These are phyloP conservation scores for Apiospora rasikravindrae DNA, from an alignment of 2,329 filamentous ascomycete species.

Conservation along the genomic window DNA sequence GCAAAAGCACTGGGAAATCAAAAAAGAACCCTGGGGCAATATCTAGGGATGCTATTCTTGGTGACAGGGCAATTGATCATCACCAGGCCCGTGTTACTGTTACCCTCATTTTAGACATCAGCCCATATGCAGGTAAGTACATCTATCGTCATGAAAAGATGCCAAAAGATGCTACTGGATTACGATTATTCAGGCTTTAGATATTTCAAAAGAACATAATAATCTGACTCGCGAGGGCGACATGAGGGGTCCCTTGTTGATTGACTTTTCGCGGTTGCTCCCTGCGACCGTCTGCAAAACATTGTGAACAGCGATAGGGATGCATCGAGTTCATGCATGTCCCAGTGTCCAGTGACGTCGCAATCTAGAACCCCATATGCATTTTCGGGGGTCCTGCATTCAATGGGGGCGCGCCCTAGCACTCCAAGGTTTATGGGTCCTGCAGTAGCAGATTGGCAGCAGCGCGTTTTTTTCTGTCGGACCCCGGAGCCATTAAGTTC, in stretches of 20 bases:
- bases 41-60: constrained; percentile 3
- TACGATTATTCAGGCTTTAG: neutral
- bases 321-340: constrained; percentile 3
- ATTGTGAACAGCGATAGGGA: neutral
- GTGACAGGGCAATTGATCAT: neutral
- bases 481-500: constrained; percentile 9
- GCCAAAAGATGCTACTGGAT: neutral
- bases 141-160: neutral
- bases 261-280: neutral
- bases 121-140: neutral
- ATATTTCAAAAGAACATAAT: neutral
- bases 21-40: neutral
- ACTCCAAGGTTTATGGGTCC: neutral
- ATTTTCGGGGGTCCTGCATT: constrained; percentile 13
- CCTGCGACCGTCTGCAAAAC: constrained; percentile 11
- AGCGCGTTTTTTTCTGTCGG: neutral
- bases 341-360: neutral
- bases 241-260: neutral
- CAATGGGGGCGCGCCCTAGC: neutral
- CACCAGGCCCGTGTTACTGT: neutral
- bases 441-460: constrained; percentile 3
- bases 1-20: neutral
- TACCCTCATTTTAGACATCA: constrained; percentile 2
- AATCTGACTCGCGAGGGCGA: neutral
- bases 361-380: constrained; percentile 7